Evolutionary conservation across 2,329 filamentous ascomycete species (phyloP), one percentile per base, ranked within the genome.

Genomic region (Neonectria ditissima): DNA sequence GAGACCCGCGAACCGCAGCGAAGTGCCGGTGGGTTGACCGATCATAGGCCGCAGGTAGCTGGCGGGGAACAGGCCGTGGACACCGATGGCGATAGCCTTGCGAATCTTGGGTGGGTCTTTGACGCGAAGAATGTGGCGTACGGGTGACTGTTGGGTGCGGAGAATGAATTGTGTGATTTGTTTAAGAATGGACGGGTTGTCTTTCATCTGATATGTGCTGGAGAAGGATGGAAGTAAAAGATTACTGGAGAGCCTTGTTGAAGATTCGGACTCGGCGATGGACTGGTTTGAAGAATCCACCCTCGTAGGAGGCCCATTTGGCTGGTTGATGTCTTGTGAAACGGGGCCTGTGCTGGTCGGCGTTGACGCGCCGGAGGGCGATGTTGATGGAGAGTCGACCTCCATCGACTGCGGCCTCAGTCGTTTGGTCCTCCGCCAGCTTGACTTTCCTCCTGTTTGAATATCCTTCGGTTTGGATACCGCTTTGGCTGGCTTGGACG

Each of bases 1-100:
- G 74, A 95, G 91, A 67, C 92, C 95, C 10, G 94, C 93, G 75
- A 99, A 99, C 43, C 94, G 91, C 60, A 98, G 89, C 0, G 95
- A 98, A 1, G 96, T 99, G 6, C 96, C 96, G 0, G 94, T 99
- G 0, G 96, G 96, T 72, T 97, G 95, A 0, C 96, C 96, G 16
- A 98, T 90, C 70, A 99, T 92, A 20, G 91, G 92, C n/a, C 96
- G 91, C 37, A 99, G 85, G 44, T 97, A 87, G 0, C 91, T 88
- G 0, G 93, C 93, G 1, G 96, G 96, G 69, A 98, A 97, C 64
- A 97, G 91, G 1, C 96, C 96, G 77, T 99, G 96, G 1, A 99
- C 89, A 41, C 96, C 96, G 69, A 99, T 97, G 1, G 94, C 94
- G 5, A 99, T 85, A 13, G 96, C 96, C 69, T 91, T 96, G 74